These are phyloP conservation scores for Fomitopsis serialis DNA, from an alignment of 768 basidiomycete genomes.

Conservation along the genomic window DNA sequence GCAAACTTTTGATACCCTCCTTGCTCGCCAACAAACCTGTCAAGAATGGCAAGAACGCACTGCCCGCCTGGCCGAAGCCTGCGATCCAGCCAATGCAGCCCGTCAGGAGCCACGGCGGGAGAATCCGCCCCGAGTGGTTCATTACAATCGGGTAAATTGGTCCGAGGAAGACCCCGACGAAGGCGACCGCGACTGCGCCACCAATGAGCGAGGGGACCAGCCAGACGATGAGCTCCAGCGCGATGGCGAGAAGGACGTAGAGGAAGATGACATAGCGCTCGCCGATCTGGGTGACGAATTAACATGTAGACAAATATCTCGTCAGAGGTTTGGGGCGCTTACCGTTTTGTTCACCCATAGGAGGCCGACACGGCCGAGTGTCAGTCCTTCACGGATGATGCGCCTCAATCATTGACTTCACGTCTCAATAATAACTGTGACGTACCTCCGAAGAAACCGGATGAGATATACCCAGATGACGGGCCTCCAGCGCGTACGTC, in stretches of 20 bases:
- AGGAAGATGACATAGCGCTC: constrained; percentile 31
- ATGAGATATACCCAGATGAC: constrained; percentile 43
- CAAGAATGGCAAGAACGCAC: constrained; percentile 46
- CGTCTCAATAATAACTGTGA: background rate
- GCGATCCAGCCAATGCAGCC: constrained; percentile 46
- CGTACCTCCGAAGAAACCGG: constrained; percentile 42
- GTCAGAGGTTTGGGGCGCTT: background rate
- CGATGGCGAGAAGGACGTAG: constrained; percentile 32
- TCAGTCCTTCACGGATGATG: constrained; percentile 31
- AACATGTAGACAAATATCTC: no score
- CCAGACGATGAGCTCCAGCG: constrained; percentile 55
- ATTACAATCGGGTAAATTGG: constrained; percentile 42
- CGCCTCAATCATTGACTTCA: background rate
- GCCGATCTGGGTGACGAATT: constrained; percentile 25
- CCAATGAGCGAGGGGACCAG: constrained; percentile 47
- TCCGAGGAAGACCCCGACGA: constrained; percentile 49
- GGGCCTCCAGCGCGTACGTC: constrained; percentile 40
- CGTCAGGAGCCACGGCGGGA: constrained; percentile 40
- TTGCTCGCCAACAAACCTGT: constrained; percentile 39
- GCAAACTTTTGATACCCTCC: constrained; percentile 38
- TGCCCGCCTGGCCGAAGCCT: constrained; percentile 46
- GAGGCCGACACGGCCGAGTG: constrained; percentile 46
- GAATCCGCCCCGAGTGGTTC: constrained; percentile 33
- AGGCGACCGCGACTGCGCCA: constrained; percentile 45
- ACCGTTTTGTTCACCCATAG: constrained; percentile 45